Conservation (phyloP, 108 stramenopile genomes). For the Skeletonema potamos region DNA sequence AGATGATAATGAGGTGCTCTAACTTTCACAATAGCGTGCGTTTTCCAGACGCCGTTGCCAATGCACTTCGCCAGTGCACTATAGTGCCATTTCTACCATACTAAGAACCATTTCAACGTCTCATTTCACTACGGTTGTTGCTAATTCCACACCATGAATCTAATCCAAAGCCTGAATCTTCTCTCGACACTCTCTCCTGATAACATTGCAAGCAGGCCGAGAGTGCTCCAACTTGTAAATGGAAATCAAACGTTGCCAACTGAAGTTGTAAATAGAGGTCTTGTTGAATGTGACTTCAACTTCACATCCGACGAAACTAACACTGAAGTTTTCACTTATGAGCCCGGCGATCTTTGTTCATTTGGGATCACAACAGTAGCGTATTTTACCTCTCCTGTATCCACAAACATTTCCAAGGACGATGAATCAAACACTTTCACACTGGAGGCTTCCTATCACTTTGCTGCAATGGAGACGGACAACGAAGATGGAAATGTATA, state of each 20-base stretch:
- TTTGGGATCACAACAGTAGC: background rate
- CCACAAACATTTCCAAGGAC: background rate
- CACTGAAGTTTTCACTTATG: background rate
- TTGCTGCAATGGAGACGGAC: background rate
- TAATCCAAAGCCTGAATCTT: background rate
- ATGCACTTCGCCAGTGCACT: too few species aligned
- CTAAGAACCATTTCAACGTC: too few species aligned
- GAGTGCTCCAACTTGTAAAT: background rate
- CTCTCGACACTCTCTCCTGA: background rate
- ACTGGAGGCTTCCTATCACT: background rate
- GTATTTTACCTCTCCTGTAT: background rate
- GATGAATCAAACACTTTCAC: background rate
- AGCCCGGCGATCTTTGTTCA: background rate
- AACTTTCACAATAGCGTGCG: too few species aligned
- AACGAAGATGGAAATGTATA: background rate
- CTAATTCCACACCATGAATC: background rate
- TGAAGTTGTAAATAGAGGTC: background rate
- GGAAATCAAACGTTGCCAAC: background rate
- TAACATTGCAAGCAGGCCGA: background rate
- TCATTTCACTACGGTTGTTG: too few species aligned
- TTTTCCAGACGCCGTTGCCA: too few species aligned
- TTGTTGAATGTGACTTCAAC: background rate
- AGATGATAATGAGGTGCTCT: too few species aligned
- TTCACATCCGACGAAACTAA: background rate
- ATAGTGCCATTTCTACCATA: background rate